Evolutionary conservation across 2,329 filamentous ascomycete species (phyloP), one percentile per base, ranked within the genome.

Genomic region (Alternaria novae-zelandiae): DNA sequence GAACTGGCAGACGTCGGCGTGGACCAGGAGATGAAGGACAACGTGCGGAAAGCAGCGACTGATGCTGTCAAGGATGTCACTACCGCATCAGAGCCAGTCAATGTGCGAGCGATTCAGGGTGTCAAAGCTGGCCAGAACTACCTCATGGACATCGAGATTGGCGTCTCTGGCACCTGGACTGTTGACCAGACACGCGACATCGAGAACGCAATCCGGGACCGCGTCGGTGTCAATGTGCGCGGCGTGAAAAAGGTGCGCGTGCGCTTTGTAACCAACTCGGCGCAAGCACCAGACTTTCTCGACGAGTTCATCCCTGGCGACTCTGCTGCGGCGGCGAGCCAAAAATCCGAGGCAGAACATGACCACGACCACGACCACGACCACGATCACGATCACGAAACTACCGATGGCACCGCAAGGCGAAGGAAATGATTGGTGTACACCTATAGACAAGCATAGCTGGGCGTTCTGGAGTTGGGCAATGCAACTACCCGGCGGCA

Each of bases 111-210:
- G 47, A 87, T 98, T 4, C 91, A 93, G 68, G 96, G 96, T 58
- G 87, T 97, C 81, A 99, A 99, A 82, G 96, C 93, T 4, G 96
- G 96, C 28, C 96, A 97, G 80, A 99, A 97, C 82, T 97, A 96
- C 78, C 85, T 98, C 28, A 90, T 98, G 71, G 96, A 98, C 72
- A 80, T 99, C 8, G 94, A 97, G 79, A 82, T 98, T 65, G 91
- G 88, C 2, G 92, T 96, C 15, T 93, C 95, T 0, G 87, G 86
- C 21, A 83, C 84, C 32, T 97, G 92, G 91, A 91, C 91, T 0
- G 83, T 99, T 6, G 87, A 89, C 57, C 87, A 91, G 58, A 87
- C 90, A 8, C 85, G 88, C 41, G 82, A 86, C 15, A 84, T 97
- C 13, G 96, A 99, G 79, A 87, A 91, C 36, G 82, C 85, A 3